Evolutionary conservation across 768 basidiomycete species (phyloP), one percentile per base, ranked within the genome.

Genomic region (Tulasnella sp.): DNA sequence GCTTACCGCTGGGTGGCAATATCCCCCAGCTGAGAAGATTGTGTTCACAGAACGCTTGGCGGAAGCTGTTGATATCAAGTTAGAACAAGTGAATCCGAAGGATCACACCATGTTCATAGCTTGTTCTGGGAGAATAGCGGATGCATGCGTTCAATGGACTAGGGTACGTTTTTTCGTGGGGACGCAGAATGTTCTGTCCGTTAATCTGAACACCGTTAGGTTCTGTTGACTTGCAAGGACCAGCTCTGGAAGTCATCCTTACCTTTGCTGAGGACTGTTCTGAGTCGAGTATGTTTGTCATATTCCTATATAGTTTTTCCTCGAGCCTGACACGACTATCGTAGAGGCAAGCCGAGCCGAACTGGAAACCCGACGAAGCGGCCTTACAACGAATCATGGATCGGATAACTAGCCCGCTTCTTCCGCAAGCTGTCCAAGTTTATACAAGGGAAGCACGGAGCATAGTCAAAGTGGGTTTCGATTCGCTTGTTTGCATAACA

Each of bases 191-290:
- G 7, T 17, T 31, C 17, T 25, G n/a, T n/a, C n/a, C n/a, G n/a
- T n/a, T n/a, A n/a, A 48, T 17, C n/a, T 29, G 46, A n/a, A 29
- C 12, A 15, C 9, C 34, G 2, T 34, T 19, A 54, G 52, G 37
- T 54, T 14, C 34, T 54, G 21, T 40, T 54, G 17, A 54, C 52
- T 23, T 54, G 52, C 37, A 4, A 39, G 12, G 52, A 54, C 37
- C 52, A 54, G 39, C 52, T 54, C 32, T 54, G 52, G 52, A 31
- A 39, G 27, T 37, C 52, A 39, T 17, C 52, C n/a, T n/a, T 54
- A 8, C 37, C 52, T 3, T 39, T 54, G 17, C 37, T 54, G 35
- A 35, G 25, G 23, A 40, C 37, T 29, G 52, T 54, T 14, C 39
- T 37, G 35, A 27, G 42, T 27, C 21, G 21, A 40, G 52, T 54